phyloP scores from a whole-genome alignment of 257 asterid species.

The Leptodermis oblonga region DNA sequence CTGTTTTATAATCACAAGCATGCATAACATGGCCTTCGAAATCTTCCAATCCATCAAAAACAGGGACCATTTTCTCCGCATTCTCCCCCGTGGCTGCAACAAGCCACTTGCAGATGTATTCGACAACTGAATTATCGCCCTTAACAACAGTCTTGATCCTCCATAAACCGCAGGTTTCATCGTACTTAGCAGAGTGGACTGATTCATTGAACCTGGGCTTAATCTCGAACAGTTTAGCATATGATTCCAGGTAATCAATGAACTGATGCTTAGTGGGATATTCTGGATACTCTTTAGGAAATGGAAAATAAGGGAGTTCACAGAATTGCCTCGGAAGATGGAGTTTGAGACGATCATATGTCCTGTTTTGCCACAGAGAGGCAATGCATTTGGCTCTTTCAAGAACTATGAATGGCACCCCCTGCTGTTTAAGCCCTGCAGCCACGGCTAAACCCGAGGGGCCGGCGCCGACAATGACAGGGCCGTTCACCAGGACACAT shows the following conservation, averaged over 20 bases:
- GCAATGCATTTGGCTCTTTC: constrained; percentile 92
- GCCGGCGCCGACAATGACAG: constrained; percentile 85
- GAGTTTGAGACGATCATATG: constrained; percentile 82
- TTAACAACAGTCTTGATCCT: constrained; percentile 37
- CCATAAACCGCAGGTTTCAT: constrained; percentile 75
- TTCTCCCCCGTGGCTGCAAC: constrained; percentile 94
- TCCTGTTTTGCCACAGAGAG: constrained; percentile 73
- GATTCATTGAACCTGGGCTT: constrained; percentile 64
- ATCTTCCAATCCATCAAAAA: constrained; percentile 48
- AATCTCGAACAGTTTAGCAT: constrained; percentile 48
- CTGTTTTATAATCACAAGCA: constrained; percentile 86
- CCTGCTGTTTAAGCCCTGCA: constrained; percentile 68
- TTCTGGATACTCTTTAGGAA: constrained; percentile 63
- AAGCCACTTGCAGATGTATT: constrained; percentile 78
- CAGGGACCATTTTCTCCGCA: constrained; percentile 77
- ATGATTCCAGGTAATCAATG: constrained; percentile 62
- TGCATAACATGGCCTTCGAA: constrained; percentile 61
- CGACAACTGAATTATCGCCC: constrained; percentile 24
- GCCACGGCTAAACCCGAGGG: constrained; percentile 88
- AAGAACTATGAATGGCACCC: constrained; percentile 78
- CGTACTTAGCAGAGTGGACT: constrained; percentile 56
- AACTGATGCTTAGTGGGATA: constrained; percentile 76
- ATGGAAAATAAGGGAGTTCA: constrained; percentile 65
- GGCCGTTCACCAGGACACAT: constrained; percentile 83
- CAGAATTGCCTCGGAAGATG: constrained; percentile 87